Percentiles rank a stretch among this genome's conserved stretches.
Evolutionary conservation across 208 protist genomes (phyloP).

Genomic region (Tritrichomonas foetus): DNA sequence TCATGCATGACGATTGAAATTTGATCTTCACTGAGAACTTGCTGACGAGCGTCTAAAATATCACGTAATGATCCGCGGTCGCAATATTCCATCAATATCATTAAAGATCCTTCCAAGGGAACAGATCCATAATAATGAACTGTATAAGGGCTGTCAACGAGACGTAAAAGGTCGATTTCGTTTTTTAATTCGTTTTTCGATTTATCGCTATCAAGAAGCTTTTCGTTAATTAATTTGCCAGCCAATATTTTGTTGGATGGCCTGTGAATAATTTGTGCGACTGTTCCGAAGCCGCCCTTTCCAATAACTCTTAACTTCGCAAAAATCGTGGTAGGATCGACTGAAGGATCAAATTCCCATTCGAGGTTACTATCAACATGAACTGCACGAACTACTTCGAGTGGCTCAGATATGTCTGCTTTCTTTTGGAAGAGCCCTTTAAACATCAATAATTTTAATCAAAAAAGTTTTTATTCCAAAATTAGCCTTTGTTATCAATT

Average conservation of each 20-base stretch:
- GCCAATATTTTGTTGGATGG: neutral
- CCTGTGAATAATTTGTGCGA: neutral
- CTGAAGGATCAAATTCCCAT: neutral
- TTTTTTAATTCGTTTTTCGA: neutral
- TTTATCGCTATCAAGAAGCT: neutral
- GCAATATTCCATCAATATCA: constrained; percentile 24
- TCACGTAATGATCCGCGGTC: neutral
- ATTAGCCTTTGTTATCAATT: too few relatives aligned
- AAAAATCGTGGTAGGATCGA: neutral
- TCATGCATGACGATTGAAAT: neutral
- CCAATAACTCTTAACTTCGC: neutral
- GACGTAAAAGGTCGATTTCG: neutral
- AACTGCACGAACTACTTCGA: neutral
- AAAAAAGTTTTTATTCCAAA: too few relatives aligned
- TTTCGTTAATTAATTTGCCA: neutral
- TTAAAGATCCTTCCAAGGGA: neutral
- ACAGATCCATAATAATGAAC: constrained; percentile 4
- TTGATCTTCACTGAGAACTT: neutral
- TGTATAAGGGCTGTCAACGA: neutral
- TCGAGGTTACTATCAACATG: neutral
- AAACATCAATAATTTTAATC: too few relatives aligned
- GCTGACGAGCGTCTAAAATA: neutral
- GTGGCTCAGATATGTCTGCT: neutral
- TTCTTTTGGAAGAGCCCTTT: neutral
- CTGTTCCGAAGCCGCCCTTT: neutral